A percentile compares a stretch with the other conserved stretches of the same genome.
These are phyloP conservation scores for Saposhnikovia divaricata DNA, from an alignment of 129 eudicot genomes.

Conservation along the genomic window DNA sequence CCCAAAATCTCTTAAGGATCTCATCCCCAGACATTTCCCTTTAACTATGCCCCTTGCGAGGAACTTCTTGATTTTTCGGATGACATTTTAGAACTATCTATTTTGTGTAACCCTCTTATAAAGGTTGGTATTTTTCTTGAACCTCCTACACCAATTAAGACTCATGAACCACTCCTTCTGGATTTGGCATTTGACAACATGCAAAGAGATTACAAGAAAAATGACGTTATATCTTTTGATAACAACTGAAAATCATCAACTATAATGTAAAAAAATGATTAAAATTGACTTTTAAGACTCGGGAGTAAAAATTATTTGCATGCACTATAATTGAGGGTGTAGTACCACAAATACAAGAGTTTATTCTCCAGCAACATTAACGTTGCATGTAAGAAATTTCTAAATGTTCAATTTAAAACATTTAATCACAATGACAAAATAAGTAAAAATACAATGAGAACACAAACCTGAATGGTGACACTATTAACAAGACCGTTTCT, in stretches of 20 bases:
- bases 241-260: neutral
- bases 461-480: constrained; percentile 64
- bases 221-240: neutral
- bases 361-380: neutral
- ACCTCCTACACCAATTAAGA: too few species aligned
- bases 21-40: too few species aligned
- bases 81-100: too few species aligned
- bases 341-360: neutral
- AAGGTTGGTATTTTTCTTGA: too few species aligned
- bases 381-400: neutral
- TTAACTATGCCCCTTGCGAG: too few species aligned
- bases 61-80: too few species aligned
- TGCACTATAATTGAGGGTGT: neutral
- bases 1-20: too few species aligned
- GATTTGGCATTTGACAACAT: neutral
- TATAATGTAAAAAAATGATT: neutral
- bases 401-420: neutral
- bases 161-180: too few species aligned
- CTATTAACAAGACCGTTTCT: constrained; percentile 66
- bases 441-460: neutral
- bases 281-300: neutral
- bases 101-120: too few species aligned
- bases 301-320: neutral
- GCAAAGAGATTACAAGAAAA: neutral
- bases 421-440: neutral